Percentiles rank a stretch among this genome's conserved stretches.
phyloP scores from a whole-genome alignment of 1,139 yeast genomes.

The Taphrina pruni region DNA sequence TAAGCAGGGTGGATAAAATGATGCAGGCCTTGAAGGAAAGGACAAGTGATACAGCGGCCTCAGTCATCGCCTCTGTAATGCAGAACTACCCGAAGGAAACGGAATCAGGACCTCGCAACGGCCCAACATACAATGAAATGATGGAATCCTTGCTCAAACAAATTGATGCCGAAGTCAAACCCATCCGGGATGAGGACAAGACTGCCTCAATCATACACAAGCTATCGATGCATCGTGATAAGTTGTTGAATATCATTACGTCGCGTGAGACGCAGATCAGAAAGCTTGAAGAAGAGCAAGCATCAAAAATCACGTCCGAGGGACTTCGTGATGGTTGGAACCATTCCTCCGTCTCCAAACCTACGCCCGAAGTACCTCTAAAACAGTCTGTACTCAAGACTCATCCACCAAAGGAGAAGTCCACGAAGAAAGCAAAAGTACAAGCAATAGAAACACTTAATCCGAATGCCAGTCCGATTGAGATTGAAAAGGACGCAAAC shows the following conservation, averaged over 20 bases:
- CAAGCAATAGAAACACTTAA: constrained; percentile 54
- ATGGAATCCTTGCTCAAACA: constrained; percentile 84
- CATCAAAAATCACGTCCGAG: constrained; percentile 79
- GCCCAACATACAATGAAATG: constrained; percentile 90
- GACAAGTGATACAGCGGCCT: constrained; percentile 19
- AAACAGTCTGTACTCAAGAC: constrained; percentile 43
- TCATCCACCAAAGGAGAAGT: constrained; percentile 26
- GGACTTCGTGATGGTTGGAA: constrained; percentile 96
- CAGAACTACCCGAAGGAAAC: constrained; percentile 51
- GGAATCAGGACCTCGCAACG: constrained; percentile 61
- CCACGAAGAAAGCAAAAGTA: constrained; percentile 15
- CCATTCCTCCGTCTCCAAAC: constrained; percentile 74
- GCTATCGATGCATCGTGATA: constrained; percentile 51
- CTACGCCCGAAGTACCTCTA: constrained; percentile 43
- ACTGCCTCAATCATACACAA: constrained; percentile 47
- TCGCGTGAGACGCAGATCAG: constrained; percentile 73
- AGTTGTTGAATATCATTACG: constrained; percentile 53
- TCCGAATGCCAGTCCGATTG: constrained; percentile 45
- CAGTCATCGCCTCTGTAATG: constrained; percentile 47
- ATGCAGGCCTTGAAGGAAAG: constrained; percentile 51
- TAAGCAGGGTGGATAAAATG: constrained; percentile 71
- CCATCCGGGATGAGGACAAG: constrained; percentile 49
- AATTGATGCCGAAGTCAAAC: constrained; percentile 62
- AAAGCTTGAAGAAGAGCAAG: constrained; percentile 71
- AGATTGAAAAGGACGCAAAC: constrained; percentile 43